A percentile compares a stretch with the other conserved stretches of the same genome.
These are phyloP conservation scores for Aotearoamyces nothofagi DNA, from an alignment of 2,329 filamentous ascomycete genomes.

Conservation along the genomic window DNA sequence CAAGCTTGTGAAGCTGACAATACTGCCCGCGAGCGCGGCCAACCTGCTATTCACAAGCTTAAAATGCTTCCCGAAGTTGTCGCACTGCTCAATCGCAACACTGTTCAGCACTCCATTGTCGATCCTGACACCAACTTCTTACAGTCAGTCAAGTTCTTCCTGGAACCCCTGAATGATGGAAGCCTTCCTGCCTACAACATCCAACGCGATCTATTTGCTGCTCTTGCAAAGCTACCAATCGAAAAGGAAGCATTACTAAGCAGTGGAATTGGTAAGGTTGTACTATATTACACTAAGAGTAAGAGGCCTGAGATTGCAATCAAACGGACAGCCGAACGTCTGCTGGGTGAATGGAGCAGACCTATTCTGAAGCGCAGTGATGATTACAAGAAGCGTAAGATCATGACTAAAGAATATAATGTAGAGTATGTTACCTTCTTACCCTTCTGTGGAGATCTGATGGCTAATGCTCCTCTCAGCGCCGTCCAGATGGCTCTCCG, in stretches of 20 bases:
- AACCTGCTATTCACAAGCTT: conserved; percentile 83
- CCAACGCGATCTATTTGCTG: conserved; percentile 81
- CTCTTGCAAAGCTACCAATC: conserved; percentile 67
- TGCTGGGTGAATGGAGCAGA: conserved; percentile 91
- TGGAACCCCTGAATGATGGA: conserved; percentile 88
- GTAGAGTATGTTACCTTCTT: conserved; percentile 37
- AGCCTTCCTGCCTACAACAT: conserved; percentile 94
- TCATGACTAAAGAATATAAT: conserved; percentile 49
- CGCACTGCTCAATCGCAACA: conserved; percentile 76
- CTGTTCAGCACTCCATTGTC: conserved; percentile 68
- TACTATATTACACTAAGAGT: conserved; percentile 93
- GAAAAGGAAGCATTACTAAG: conserved; percentile 82
- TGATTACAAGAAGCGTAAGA: conserved; percentile 76
- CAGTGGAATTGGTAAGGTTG: conserved; percentile 89
- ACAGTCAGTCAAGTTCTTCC: conserved; percentile 90
- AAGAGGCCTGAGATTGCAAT: conserved; percentile 78
- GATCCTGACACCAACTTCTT: conserved; percentile 93
- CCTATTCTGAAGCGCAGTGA: conserved; percentile 89
- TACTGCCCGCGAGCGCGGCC: conserved; percentile 58
- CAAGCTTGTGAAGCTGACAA: conserved; percentile 79
- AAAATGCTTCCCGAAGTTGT: conserved; percentile 87
- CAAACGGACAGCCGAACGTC: conserved; percentile 82
- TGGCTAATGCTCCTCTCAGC: conserved; percentile 6
- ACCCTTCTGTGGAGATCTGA: too few species aligned
- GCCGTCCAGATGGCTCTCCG: conserved; percentile 19